Evolutionary conservation across 2,329 filamentous ascomycete species (phyloP).

Genomic region (Hymenoscyphus fructigenus): DNA sequence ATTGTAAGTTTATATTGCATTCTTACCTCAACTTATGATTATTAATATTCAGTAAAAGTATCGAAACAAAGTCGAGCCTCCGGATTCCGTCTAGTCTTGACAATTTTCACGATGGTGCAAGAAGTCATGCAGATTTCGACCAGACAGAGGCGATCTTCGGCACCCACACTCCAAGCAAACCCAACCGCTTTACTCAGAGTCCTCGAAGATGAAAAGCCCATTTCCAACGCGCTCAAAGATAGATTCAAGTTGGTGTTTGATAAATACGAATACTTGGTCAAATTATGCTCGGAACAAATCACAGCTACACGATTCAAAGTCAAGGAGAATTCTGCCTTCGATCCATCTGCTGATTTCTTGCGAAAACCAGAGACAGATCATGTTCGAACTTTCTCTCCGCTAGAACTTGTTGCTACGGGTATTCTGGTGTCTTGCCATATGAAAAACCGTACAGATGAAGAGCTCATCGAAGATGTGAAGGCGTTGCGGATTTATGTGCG

Average conservation of each 20-base stretch:
- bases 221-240: slow-evolving; percentile 32
- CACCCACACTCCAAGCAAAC: slow-evolving; percentile 34
- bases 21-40: too few species aligned
- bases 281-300: slow-evolving; percentile 31
- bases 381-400: slow-evolving; percentile 38
- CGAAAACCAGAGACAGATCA: slow-evolving; percentile 28
- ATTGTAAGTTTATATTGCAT: slow-evolving; percentile 29
- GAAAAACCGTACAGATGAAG: slow-evolving; percentile 29
- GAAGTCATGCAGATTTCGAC: slow-evolving; percentile 27
- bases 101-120: slow-evolving; percentile 39
- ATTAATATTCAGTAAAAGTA: slow-evolving; percentile 23
- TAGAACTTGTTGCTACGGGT: slow-evolving; percentile 38
- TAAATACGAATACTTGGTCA: slow-evolving; percentile 35
- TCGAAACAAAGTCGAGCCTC: slow-evolving; percentile 38
- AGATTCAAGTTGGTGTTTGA: slow-evolving; percentile 36
- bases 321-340: slow-evolving; percentile 32
- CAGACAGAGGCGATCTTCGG: slow-evolving; percentile 14
- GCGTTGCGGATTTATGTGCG: slow-evolving; percentile 36
- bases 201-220: slow-evolving; percentile 33
- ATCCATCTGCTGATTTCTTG: slow-evolving; percentile 33
- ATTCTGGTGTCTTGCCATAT: slow-evolving; percentile 37
- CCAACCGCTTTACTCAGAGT: slow-evolving; percentile 34
- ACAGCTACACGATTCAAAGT: slow-evolving; percentile 29
- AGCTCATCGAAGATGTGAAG: slow-evolving; percentile 37
- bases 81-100: slow-evolving; percentile 26